These are phyloP conservation scores for Neurospora sp. DNA, from an alignment of 495 filamentous ascomycete genomes.

Conservation along the genomic window DNA sequence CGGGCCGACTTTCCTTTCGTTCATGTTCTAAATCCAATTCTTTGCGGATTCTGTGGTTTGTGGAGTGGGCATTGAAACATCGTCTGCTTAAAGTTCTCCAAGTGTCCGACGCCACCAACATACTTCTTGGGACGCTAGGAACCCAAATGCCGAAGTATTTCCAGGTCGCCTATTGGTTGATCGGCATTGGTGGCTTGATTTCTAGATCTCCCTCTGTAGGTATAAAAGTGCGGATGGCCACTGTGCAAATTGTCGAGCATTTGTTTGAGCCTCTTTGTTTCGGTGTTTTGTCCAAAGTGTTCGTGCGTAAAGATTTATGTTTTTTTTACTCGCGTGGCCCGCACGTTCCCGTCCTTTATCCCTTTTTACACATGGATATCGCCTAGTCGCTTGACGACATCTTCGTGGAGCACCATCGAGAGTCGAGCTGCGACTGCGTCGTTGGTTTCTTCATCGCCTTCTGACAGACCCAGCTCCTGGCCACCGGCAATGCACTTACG, in stretches of 20 bases:
- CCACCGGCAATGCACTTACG: constrained; percentile 24
- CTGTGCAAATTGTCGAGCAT: neutral
- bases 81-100: neutral
- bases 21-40: neutral
- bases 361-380: constrained; percentile 20
- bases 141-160: neutral
- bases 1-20: neutral
- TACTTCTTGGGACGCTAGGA: neutral
- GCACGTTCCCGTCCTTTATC: neutral
- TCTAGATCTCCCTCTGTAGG: neutral
- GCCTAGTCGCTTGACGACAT: constrained; percentile 27
- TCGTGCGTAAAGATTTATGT: neutral
- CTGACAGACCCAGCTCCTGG: constrained; percentile 15
- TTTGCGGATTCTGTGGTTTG: neutral
- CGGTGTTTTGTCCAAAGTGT: neutral
- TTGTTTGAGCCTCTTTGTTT: neutral
- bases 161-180: neutral
- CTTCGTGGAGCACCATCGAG: constrained; percentile 24
- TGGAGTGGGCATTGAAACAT: neutral
- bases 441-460: constrained; percentile 25
- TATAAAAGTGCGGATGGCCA: neutral
- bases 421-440: constrained; percentile 21
- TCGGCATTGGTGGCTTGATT: neutral
- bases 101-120: neutral
- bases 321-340: neutral